Conservation (phyloP, 352 stramenopile genomes). For the Pythium diclinum region DNA sequence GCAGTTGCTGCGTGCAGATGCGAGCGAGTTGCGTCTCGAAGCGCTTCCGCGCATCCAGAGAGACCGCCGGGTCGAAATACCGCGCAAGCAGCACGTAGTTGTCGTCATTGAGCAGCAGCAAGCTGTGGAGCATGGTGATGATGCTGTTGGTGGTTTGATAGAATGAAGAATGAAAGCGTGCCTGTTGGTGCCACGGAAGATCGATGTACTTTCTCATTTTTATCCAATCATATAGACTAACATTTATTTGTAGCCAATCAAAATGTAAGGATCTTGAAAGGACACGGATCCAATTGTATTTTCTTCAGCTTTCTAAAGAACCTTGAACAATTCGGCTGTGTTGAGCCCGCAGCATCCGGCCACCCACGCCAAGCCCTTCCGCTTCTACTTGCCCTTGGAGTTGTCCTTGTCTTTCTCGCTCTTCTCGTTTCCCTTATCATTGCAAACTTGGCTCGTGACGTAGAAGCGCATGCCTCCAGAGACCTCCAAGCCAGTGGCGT, state of each 20-base stretch:
- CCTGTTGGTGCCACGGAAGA: background rate
- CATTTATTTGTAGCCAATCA: background rate
- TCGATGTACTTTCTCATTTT: background rate
- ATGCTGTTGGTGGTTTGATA: background rate
- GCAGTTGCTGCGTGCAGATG: constrained; percentile 38
- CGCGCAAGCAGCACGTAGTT: constrained; percentile 61
- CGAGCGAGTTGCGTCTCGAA: constrained; percentile 53
- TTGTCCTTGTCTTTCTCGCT: background rate
- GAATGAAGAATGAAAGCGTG: no score
- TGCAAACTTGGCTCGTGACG: constrained; percentile 8
- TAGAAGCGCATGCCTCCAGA: constrained; percentile 25
- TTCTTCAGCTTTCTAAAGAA: no score
- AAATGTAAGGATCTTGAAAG: background rate
- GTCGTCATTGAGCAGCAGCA: constrained; percentile 61
- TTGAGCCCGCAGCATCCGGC: no score
- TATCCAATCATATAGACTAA: background rate
- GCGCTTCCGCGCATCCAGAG: constrained; percentile 39
- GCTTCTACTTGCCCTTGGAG: background rate
- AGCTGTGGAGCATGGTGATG: constrained; percentile 58
- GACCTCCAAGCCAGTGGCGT: constrained; percentile 17
- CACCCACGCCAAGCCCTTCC: no score
- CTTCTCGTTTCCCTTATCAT: background rate
- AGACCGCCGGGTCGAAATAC: constrained; percentile 54
- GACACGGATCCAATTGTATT: background rate
- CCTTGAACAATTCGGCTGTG: no score